Conservation (phyloP, 129 eudicot genomes). For the Helichrysum umbraculigerum region DNA sequence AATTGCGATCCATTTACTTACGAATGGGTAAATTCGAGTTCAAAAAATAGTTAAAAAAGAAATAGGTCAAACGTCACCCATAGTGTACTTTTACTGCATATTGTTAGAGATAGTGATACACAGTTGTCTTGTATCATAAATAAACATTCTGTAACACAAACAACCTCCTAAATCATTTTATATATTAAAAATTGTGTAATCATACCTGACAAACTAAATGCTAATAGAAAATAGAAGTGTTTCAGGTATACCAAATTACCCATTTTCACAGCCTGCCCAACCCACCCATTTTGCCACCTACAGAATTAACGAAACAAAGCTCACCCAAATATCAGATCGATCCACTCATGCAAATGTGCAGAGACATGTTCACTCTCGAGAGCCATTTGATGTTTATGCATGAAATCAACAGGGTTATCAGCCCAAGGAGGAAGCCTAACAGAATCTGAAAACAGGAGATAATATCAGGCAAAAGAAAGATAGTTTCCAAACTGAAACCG, state of each 20-base stretch:
- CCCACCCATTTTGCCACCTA: constrained; percentile 5
- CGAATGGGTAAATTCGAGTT: background rate
- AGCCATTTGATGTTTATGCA: constrained; percentile 84
- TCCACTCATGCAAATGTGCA: constrained; percentile 91
- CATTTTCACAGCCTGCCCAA: background rate
- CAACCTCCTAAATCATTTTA: background rate
- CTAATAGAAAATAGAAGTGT: background rate
- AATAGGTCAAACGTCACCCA: background rate
- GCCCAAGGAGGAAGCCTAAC: constrained; percentile 97
- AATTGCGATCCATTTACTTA: constrained; percentile 1
- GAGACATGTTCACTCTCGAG: constrained; percentile 98
- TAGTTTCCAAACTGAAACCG: constrained; percentile 1
- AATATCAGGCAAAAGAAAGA: constrained; percentile 2
- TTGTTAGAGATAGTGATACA: too few relatives aligned
- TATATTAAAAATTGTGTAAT: background rate
- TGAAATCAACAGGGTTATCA: constrained; percentile 80
- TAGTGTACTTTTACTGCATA: background rate
- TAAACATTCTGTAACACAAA: too few relatives aligned
- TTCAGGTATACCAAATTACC: background rate
- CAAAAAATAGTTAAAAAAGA: background rate
- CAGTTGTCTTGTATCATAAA: too few relatives aligned
- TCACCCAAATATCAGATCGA: constrained; percentile 96
- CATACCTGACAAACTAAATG: background rate
- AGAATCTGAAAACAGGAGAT: constrained; percentile 47
- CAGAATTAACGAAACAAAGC: constrained; percentile 19